Base-by-base conservation (phyloP, 768 basidiomycete species). In the Rhodotorula diobovata region DNA sequence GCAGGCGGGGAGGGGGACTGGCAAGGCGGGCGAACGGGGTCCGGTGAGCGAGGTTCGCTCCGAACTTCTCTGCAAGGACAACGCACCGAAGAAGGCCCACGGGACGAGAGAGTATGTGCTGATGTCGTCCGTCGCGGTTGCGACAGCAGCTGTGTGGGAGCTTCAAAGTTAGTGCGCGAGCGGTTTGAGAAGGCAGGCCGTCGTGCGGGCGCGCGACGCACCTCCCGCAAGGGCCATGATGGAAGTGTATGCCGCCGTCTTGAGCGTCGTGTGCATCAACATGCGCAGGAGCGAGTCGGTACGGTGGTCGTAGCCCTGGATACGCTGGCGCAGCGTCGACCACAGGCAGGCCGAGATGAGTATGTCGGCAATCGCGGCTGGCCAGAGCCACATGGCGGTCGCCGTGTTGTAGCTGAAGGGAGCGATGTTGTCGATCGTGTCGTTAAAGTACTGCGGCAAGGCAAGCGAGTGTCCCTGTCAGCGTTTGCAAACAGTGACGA, bases 1-100 rank as follows among this genome's bases (percentile, higher is more conserved):
- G 28, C 65, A 66, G 20, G 65, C 41, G 21, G 65, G 65, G 2
- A 66, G 48, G 2, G 65, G 65, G 20, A 57, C 65, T 66, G 56
- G 8, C 28, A 23, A 25, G 21, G 28, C 16, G 43, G n/a, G n/a
- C 30, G 59, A 45, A 30, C 25, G 48, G 14, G 5, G 41, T 14
- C 3, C 3, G 41, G 41, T 16, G 34, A 4, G 34, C 45, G 25
- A 35, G 60, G n/a, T n/a, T n/a, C n/a, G n/a, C n/a, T n/a, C n/a
- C n/a, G n/a, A n/a, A n/a, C n/a, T n/a, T n/a, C n/a, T n/a, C n/a
- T n/a, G n/a, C n/a, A n/a, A n/a, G n/a, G n/a, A n/a, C n/a, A n/a
- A 61, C 30, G 18, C 15, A 53, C 51, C 14, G 4, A 20, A 53
- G n/a, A 53, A 53, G n/a, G 51, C 51, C n/a, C 28, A 53, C 6